Evolutionary conservation across 2,329 filamentous ascomycete species (phyloP).

Genomic region (Pseudocercospora fuligena): DNA sequence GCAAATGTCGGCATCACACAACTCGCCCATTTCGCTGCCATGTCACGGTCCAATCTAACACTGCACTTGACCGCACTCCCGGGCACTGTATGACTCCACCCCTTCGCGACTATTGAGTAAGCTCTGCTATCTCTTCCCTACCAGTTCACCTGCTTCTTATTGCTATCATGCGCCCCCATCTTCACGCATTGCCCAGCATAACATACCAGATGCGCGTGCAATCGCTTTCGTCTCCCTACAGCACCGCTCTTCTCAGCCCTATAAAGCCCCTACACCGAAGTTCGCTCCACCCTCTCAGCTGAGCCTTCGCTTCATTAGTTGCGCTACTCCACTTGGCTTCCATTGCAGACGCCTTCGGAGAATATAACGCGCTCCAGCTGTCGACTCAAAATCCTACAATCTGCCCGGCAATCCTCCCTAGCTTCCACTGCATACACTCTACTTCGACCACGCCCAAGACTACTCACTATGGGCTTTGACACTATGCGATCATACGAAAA

Average conservation of each 20-base stretch:
- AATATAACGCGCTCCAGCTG: slow-evolving; percentile 3
- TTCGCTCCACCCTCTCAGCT: slow-evolving; percentile 21
- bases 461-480: slow-evolving; percentile 29
- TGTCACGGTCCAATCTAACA: slow-evolving; percentile 20
- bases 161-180: slow-evolving; percentile 12
- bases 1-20: slow-evolving; percentile 19
- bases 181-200: neutral
- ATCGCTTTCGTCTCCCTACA: slow-evolving; percentile 7
- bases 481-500: slow-evolving; percentile 31
- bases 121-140: slow-evolving; percentile 1
- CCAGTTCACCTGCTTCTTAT: slow-evolving; percentile 9
- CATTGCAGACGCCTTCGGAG: slow-evolving; percentile 16
- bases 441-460: neutral
- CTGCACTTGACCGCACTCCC: slow-evolving; percentile 16
- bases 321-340: slow-evolving; percentile 21
- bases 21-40: neutral
- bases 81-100: slow-evolving; percentile 16
- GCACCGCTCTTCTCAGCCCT: slow-evolving; percentile 3
- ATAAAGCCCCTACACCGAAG: slow-evolving; percentile 3
- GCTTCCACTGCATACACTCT: slow-evolving; percentile 4
- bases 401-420: neutral
- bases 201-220: slow-evolving; percentile 11
- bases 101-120: slow-evolving; percentile 17
- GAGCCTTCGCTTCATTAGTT: slow-evolving; percentile 12
- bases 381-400: neutral